Conservation (phyloP, 768 basidiomycete species). For the Boletus bicolor region DNA sequence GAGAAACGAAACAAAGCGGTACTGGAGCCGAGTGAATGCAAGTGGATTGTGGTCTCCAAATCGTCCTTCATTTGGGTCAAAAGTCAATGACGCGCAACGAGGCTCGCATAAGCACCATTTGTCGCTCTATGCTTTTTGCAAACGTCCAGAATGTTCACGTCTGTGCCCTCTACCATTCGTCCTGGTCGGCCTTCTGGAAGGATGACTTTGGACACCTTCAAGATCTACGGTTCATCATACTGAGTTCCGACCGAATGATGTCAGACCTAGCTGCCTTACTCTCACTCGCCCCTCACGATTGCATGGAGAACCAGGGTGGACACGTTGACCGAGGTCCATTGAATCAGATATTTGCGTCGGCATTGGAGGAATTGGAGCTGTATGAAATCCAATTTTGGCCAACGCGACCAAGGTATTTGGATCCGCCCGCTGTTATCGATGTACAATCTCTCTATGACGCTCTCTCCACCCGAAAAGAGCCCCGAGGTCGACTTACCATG, state of each 20-base stretch:
- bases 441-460: no score
- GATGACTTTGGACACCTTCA: not conserved
- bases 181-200: constrained; percentile 2
- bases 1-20: no score
- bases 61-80: no score
- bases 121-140: not conserved
- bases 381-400: no score
- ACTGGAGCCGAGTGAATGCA: no score
- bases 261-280: not conserved
- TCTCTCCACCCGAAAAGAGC: no score
- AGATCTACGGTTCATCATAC: not conserved
- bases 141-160: not conserved
- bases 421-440: no score
- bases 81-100: no score
- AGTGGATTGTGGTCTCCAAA: not conserved
- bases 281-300: not conserved
- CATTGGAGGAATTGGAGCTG: not conserved
- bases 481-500: no score
- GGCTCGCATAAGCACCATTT: not conserved
- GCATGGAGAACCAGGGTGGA: no score
- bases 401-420: no score
- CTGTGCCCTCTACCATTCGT: not conserved
- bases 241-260: not conserved
- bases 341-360: not conserved
- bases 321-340: not conserved